phyloP scores from a whole-genome alignment of 441 rosid species.

The Syzygium malaccense region DNA sequence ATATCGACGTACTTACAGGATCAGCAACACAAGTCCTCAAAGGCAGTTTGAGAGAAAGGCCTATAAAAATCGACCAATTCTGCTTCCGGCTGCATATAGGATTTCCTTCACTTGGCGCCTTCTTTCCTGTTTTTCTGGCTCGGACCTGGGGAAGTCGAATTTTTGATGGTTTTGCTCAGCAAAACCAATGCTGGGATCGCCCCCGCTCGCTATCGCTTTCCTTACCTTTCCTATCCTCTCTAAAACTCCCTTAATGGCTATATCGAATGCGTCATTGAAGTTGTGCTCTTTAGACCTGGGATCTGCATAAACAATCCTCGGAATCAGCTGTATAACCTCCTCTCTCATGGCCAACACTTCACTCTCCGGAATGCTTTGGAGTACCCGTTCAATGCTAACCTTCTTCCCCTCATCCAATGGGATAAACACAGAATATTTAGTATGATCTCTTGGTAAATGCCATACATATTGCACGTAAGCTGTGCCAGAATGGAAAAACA shows the following conservation, averaged over 20 bases:
- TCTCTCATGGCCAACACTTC: conserved; percentile 11
- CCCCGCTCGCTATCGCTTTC: background rate
- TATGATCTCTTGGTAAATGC: conserved; percentile 16
- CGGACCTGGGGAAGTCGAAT: background rate
- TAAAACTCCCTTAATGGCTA: conserved; percentile 3
- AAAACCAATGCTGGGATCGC: conserved; percentile 9
- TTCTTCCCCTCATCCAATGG: background rate
- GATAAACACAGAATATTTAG: conserved; percentile 17
- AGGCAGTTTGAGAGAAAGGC: background rate
- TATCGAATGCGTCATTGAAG: conserved; percentile 9
- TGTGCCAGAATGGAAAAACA: conserved; percentile 14
- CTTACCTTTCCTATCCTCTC: conserved; percentile 2
- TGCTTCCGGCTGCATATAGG: background rate
- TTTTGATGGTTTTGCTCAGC: conserved; percentile 1
- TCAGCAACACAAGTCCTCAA: background rate
- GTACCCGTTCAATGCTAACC: background rate
- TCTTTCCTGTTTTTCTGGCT: background rate
- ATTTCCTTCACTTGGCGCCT: background rate
- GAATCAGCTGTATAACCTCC: conserved; percentile 22
- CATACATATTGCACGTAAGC: conserved; percentile 23
- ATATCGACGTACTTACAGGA: background rate
- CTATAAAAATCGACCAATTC: background rate
- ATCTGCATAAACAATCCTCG: conserved; percentile 15
- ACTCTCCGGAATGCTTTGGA: conserved; percentile 1
- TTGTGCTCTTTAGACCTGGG: background rate